These are phyloP conservation scores for Pleurotus eryngii DNA, from an alignment of 768 basidiomycete genomes.

Conservation along the genomic window DNA sequence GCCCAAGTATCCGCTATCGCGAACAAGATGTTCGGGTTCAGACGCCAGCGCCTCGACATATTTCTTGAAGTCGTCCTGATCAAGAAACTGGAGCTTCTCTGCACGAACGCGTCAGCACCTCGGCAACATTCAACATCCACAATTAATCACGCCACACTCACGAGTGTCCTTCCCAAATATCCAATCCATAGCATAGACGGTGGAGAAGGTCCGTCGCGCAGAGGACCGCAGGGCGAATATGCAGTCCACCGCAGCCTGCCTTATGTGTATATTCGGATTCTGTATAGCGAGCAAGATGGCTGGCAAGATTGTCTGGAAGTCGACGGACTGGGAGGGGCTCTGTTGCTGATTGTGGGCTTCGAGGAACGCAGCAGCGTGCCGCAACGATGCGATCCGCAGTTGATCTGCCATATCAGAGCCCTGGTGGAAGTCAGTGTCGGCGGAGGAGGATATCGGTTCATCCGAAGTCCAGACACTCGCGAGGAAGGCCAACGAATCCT, in stretches of 20 bases:
- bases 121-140: too few relatives aligned
- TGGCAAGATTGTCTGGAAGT: constrained; percentile 81
- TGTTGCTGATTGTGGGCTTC: constrained; percentile 54
- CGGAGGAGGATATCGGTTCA: constrained; percentile 45
- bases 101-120: background rate
- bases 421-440: constrained; percentile 45
- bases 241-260: constrained; percentile 54
- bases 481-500: constrained; percentile 77
- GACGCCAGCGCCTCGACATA: constrained; percentile 54
- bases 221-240: constrained; percentile 43
- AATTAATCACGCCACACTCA: constrained; percentile 26
- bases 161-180: constrained; percentile 65
- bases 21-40: constrained; percentile 51
- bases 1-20: constrained; percentile 57
- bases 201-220: constrained; percentile 39
- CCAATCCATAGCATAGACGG: constrained; percentile 69
- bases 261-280: constrained; percentile 35
- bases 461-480: constrained; percentile 59
- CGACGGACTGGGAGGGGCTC: constrained; percentile 37
- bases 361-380: constrained; percentile 79
- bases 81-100: constrained; percentile 65
- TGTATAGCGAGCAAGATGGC: constrained; percentile 62
- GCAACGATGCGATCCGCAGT: constrained; percentile 55
- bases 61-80: constrained; percentile 55
- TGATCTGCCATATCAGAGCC: constrained; percentile 17